A percentile compares a stretch with the other conserved stretches of the same genome.
These are phyloP conservation scores for Solanum gandarillasii DNA, from an alignment of 257 asterid species.

Conservation along the genomic window DNA sequence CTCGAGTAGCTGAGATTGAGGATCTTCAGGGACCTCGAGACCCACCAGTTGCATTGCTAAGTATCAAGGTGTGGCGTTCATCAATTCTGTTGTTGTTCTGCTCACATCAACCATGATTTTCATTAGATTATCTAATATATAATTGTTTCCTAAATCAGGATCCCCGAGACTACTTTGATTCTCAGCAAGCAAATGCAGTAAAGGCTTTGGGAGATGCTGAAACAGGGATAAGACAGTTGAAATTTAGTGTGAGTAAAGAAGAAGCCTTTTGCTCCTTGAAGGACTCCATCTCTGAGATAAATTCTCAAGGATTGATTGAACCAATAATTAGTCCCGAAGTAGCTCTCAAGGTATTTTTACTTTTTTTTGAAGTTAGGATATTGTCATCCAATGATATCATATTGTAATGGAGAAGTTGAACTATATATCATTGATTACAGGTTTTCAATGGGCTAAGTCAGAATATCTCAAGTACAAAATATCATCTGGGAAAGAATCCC, in stretches of 20 bases:
- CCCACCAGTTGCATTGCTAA: slow-evolving; percentile 81
- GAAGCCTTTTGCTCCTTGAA: slow-evolving; percentile 59
- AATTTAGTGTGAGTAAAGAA: slow-evolving; percentile 40
- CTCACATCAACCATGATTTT: background rate
- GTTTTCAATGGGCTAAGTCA: slow-evolving; percentile 68
- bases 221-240: slow-evolving; percentile 37
- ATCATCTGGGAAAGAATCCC: slow-evolving; percentile 76
- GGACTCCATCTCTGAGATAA: slow-evolving; percentile 37
- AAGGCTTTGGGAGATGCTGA: slow-evolving; percentile 61
- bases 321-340: slow-evolving; percentile 60
- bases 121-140: slow-evolving; percentile 12
- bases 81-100: background rate
- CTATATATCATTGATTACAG: slow-evolving; percentile 21
- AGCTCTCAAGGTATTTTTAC: slow-evolving; percentile 62
- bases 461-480: slow-evolving; percentile 76
- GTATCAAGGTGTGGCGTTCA: slow-evolving; percentile 56
- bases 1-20: slow-evolving; percentile 73
- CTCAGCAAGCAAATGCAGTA: slow-evolving; percentile 81
- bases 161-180: slow-evolving; percentile 94
- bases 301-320: slow-evolving; percentile 48
- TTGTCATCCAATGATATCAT: background rate
- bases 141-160: slow-evolving; percentile 45
- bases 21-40: slow-evolving; percentile 93
- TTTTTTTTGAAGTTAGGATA: background rate
- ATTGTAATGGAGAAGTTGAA: background rate